phyloP scores from a whole-genome alignment of 805 yeast genomes.

The Ogataea thermomethanolica region DNA sequence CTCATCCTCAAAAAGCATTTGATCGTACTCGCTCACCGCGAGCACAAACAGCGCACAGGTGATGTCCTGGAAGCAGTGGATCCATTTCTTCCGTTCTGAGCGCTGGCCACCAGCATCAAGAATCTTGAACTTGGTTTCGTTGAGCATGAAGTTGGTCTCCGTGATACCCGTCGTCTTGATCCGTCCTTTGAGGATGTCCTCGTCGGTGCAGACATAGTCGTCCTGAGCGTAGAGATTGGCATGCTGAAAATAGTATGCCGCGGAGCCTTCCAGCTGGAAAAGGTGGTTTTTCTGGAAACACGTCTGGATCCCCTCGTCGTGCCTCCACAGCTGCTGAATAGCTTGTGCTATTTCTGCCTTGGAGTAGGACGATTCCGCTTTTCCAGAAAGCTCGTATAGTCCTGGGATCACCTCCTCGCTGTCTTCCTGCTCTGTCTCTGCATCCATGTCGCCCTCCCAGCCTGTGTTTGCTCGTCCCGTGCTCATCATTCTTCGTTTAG shows the following conservation, averaged over 20 bases:
- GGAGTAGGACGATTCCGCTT: conserved; percentile 8
- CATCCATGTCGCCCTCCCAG: conserved; percentile 26
- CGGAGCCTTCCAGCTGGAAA: conserved; percentile 83
- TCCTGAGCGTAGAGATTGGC: conserved; percentile 62
- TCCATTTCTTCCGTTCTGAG: conserved; percentile 89
- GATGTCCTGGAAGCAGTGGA: conserved; percentile 88
- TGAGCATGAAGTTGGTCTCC: conserved; percentile 72
- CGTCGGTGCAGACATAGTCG: conserved; percentile 67
- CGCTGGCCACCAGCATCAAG: conserved; percentile 97
- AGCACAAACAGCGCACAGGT: conserved; percentile 84
- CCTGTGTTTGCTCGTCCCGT: conserved; percentile 48
- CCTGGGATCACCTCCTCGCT: conserved; percentile 14
- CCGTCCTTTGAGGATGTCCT: conserved; percentile 84
- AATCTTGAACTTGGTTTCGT: conserved; percentile 64
- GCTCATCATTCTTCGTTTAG: conserved; percentile 47
- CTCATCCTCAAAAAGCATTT: conserved; percentile 84
- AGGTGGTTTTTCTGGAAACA: conserved; percentile 62
- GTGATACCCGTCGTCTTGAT: conserved; percentile 95
- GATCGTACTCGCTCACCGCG: conserved; percentile 91
- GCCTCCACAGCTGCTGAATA: conserved; percentile 62
- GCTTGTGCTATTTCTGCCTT: conserved; percentile 68
- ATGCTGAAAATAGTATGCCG: conserved; percentile 75
- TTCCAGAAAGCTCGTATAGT: conserved; percentile 13
- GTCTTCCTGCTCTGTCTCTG: conserved; percentile 12
- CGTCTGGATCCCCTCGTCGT: conserved; percentile 62